Conservation (phyloP, 1,284 basidiomycete species). For the Pseudomicrostroma phylloplanum region DNA sequence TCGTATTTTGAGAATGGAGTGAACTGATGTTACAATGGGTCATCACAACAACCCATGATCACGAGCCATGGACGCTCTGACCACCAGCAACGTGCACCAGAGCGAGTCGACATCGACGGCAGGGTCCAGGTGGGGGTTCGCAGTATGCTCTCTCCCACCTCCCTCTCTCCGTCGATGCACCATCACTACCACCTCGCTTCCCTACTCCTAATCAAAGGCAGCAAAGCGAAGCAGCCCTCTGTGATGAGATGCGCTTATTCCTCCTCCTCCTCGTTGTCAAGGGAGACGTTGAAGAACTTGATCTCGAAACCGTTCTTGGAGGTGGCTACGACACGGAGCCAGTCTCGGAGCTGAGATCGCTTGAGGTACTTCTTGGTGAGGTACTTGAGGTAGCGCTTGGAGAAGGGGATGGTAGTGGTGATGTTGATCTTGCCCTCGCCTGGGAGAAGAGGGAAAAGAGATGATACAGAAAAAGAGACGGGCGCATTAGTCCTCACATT, state of each 20-base stretch:
- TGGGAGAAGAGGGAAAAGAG: slow-evolving; percentile 13
- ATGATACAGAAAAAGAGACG: neutral
- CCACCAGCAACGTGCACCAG: no score
- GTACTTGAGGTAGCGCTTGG: slow-evolving; percentile 55
- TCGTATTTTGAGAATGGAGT: no score
- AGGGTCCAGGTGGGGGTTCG: no score
- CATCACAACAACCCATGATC: no score
- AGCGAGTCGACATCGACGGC: no score
- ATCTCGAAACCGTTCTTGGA: slow-evolving; percentile 52
- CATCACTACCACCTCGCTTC: neutral
- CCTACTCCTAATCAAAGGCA: neutral
- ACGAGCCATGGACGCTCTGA: no score
- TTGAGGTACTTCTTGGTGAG: slow-evolving; percentile 53
- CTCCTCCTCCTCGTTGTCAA: slow-evolving; percentile 45
- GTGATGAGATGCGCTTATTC: slow-evolving; percentile 12
- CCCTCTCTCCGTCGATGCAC: no score
- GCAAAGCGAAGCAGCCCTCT: neutral
- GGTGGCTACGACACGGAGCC: slow-evolving; percentile 52
- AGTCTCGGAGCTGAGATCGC: slow-evolving; percentile 51
- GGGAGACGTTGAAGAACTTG: slow-evolving; percentile 52
- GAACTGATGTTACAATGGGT: no score
- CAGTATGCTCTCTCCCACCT: no score
- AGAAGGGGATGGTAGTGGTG: slow-evolving; percentile 52
- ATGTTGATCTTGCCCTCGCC: slow-evolving; percentile 53
- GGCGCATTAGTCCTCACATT: neutral